Base-by-base conservation (phyloP, 257 asterid species). In the Fraxinus quadrangulata region DNA sequence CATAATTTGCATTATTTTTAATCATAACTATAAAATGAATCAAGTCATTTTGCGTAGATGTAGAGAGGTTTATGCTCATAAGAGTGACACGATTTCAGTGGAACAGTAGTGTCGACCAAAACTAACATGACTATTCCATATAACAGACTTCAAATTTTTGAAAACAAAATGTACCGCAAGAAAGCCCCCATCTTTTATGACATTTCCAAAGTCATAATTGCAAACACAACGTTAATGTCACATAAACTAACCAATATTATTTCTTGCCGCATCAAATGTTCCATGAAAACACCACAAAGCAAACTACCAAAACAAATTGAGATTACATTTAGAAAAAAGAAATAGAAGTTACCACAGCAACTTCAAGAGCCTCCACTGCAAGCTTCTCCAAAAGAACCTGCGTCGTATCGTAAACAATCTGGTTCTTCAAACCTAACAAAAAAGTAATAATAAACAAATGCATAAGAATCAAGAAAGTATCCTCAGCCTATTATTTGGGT, bases 301-400 rank as follows among this genome's bases (percentile, higher is more conserved):
- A n/a, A n/a, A n/a, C n/a, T n/a, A n/a, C n/a, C n/a, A n/a, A n/a
- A n/a, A n/a, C n/a, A n/a, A n/a, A n/a, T n/a, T n/a, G n/a, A n/a
- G n/a, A n/a, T n/a, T n/a, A n/a, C n/a, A n/a, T n/a, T n/a, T n/a
- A 31, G 14, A 1, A 66, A 28, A 45, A 69, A 79, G 33, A 59
- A 3, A 19, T 7, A 2, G 23, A 42, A 84, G 93, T 85, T 75
- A 94, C 98, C 99, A 95, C 89, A 42, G 96, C 96, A 81, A 90
- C 92, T 84, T 92, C 85, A 71, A 85, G 84, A 9, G 97, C 99
- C 87, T 93, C 98, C 21, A 89, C 84, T 0, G 92, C 89, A 72
- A 92, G 96, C 87, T 90, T 89, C 84, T 95, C 98, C 97, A 94
- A 89, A 16, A 94, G 92, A 9, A 23, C 76, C 77, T 86, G 94